phyloP scores from a whole-genome alignment of 2,329 filamentous ascomycete genomes.

The Knufia petricola region DNA sequence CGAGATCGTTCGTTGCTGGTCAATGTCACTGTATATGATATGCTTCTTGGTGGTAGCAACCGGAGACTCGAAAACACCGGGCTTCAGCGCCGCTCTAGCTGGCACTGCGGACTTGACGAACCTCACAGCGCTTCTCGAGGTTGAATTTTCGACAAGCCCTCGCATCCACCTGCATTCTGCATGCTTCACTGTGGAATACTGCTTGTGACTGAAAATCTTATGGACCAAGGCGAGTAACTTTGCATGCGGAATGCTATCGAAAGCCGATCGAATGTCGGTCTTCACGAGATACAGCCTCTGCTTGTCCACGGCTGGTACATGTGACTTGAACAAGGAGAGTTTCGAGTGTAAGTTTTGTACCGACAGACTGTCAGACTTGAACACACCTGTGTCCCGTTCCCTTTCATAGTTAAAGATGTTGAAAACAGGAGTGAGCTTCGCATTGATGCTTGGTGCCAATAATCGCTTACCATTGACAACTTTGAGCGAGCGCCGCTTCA shows the following conservation, averaged over 20 bases:
- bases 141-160: slow-evolving; percentile 9
- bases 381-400: slow-evolving; percentile 43
- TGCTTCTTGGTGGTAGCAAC: slow-evolving; percentile 34
- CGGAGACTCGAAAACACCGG: slow-evolving; percentile 10
- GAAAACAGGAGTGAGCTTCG: slow-evolving; percentile 61
- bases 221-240: slow-evolving; percentile 60
- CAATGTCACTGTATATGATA: slow-evolving; percentile 67
- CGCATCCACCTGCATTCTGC: slow-evolving; percentile 51
- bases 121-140: slow-evolving; percentile 14
- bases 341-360: slow-evolving; percentile 68
- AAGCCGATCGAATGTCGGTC: slow-evolving; percentile 82
- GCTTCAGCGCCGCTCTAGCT: slow-evolving; percentile 2
- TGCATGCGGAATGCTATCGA: slow-evolving; percentile 86
- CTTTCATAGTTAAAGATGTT: slow-evolving; percentile 71
- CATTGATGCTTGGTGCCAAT: slow-evolving; percentile 59
- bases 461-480: slow-evolving; percentile 43
- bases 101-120: slow-evolving; percentile 20
- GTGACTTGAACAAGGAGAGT: slow-evolving; percentile 58
- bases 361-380: slow-evolving; percentile 76
- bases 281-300: slow-evolving; percentile 72
- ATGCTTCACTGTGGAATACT: slow-evolving; percentile 66
- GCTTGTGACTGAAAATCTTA: slow-evolving; percentile 44
- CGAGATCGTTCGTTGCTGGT: slow-evolving; percentile 48
- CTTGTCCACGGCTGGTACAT: slow-evolving; percentile 27
- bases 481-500: slow-evolving; percentile 55